phyloP scores from a whole-genome alignment of 140 eudicot species.

The Artemisia princeps region DNA sequence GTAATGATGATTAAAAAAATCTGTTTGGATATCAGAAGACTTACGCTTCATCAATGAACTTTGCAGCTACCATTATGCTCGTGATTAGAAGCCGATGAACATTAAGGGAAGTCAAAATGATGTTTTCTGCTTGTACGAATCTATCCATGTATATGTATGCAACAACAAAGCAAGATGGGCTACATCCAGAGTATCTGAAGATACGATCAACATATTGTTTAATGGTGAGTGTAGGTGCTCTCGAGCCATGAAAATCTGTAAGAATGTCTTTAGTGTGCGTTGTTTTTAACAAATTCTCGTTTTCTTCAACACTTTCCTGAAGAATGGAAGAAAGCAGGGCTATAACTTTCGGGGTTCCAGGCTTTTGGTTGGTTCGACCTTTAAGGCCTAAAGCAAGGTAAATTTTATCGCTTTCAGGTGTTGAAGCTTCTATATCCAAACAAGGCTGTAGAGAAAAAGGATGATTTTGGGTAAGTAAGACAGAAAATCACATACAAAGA shows the following conservation, averaged over 20 bases:
- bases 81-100: conserved; percentile 81
- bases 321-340: conserved; percentile 49
- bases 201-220: conserved; percentile 63
- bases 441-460: conserved; percentile 21
- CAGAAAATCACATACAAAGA: too few relatives aligned
- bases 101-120: conserved; percentile 53
- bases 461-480: too few relatives aligned
- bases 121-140: conserved; percentile 33
- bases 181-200: conserved; percentile 70
- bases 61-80: conserved; percentile 71
- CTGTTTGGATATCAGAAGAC: conserved; percentile 22
- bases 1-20: neutral
- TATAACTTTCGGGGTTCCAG: conserved; percentile 48
- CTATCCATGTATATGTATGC: conserved; percentile 73
- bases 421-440: conserved; percentile 41
- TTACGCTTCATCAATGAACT: conserved; percentile 87
- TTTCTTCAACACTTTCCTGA: conserved; percentile 44
- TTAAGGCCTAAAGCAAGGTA: conserved; percentile 49
- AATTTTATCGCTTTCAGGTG: conserved; percentile 40
- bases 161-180: conserved; percentile 79
- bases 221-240: conserved; percentile 61
- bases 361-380: conserved; percentile 32
- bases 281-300: conserved; percentile 44
- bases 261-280: conserved; percentile 34
- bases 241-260: conserved; percentile 67